Evolutionary conservation across 345 rosid genomes (phyloP).

Genomic region (Eucalyptus victrix): DNA sequence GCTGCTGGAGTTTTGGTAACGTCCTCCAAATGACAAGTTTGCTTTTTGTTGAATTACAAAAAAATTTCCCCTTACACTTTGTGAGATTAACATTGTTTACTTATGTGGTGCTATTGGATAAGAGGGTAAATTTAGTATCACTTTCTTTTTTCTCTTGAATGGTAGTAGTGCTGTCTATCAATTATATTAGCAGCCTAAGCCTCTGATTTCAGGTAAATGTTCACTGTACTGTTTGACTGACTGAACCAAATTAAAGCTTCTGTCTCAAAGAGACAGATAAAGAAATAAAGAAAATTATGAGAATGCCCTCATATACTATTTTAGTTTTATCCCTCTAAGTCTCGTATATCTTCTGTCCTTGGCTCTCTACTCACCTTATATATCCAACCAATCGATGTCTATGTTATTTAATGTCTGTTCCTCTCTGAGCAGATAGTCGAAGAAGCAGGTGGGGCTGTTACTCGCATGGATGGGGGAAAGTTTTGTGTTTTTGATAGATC

Average conservation of each 20-base stretch:
- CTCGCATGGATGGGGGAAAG: conserved; percentile 84
- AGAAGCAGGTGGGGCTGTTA: conserved; percentile 90
- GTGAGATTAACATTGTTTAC: not conserved
- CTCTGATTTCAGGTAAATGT: not conserved
- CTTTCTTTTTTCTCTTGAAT: not conserved
- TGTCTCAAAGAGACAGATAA: not conserved
- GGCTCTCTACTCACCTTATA: not conserved
- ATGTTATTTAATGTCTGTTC: not conserved
- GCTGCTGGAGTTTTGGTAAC: conserved; percentile 97
- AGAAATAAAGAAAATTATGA: not conserved
- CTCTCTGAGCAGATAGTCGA: conserved; percentile 62
- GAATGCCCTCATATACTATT: not conserved
- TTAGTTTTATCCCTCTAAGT: not conserved
- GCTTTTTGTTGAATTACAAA: not conserved
- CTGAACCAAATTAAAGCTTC: not conserved
- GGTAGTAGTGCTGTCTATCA: not conserved
- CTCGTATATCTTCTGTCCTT: not conserved
- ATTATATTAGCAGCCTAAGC: not conserved
- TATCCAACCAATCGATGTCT: not conserved
- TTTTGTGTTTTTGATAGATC: conserved; percentile 88
- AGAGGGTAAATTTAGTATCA: not conserved
- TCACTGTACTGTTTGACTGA: not conserved
- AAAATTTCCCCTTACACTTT: not conserved
- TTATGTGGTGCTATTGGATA: not conserved
- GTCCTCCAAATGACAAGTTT: not conserved